A percentile compares a stretch with the other conserved stretches of the same genome.
Conservation (phyloP, 2,329 filamentous ascomycete genomes). For the Samsoniella hepiali region DNA sequence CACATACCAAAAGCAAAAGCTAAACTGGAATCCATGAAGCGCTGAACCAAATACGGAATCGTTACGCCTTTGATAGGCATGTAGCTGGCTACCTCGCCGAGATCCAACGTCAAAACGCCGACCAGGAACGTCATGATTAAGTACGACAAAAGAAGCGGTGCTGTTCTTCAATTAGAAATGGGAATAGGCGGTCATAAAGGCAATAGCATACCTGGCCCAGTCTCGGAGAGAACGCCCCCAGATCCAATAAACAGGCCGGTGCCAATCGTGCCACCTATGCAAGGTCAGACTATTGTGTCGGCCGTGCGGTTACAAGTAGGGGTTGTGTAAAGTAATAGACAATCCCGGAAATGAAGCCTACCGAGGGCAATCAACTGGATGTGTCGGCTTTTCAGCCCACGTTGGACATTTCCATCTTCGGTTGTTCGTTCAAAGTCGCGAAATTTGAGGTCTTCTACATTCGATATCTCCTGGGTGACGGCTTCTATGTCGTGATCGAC, state of each 20-base stretch:
- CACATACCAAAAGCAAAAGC: slow-evolving; percentile 39
- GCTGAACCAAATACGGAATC: slow-evolving; percentile 42
- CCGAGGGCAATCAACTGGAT: slow-evolving; percentile 17
- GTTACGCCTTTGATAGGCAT: slow-evolving; percentile 40
- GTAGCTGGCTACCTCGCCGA: slow-evolving; percentile 52
- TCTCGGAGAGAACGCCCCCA: slow-evolving; percentile 31
- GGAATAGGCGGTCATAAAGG: too few relatives aligned
- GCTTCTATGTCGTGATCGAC: not conserved
- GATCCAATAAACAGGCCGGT: slow-evolving; percentile 36
- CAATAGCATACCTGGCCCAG: slow-evolving; percentile 25
- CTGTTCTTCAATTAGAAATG: slow-evolving; percentile 19
- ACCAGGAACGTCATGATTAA: slow-evolving; percentile 34
- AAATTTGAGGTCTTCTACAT: not conserved
- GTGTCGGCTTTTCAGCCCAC: slow-evolving; percentile 17
- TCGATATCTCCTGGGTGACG: not conserved
- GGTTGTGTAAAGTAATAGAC: too few relatives aligned
- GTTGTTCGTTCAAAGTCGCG: slow-evolving; percentile 8
- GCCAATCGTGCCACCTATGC: slow-evolving; percentile 22
- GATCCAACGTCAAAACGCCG: slow-evolving; percentile 32
- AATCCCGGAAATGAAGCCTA: not conserved
- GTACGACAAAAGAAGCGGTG: slow-evolving; percentile 31
- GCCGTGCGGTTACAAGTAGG: too few relatives aligned
- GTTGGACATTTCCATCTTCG: slow-evolving; percentile 13
- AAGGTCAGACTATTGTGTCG: not conserved
- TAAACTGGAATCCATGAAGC: slow-evolving; percentile 50